Evolutionary conservation across 352 stramenopile genomes (phyloP).

Genomic region (Pythium sukuiense): DNA sequence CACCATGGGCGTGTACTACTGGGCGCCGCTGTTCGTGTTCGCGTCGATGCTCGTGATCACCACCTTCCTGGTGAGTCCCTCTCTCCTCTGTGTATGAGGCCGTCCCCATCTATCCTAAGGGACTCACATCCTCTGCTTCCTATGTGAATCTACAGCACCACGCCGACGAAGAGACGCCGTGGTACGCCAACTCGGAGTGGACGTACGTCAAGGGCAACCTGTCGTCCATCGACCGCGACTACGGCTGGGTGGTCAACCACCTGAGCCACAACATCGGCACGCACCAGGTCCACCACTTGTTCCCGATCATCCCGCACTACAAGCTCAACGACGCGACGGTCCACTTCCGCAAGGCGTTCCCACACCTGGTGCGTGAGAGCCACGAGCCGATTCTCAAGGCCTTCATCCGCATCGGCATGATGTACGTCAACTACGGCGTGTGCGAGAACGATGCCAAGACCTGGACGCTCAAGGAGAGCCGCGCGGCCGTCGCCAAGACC

Average conservation of each 20-base stretch:
- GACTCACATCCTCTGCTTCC: background rate
- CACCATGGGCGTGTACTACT: constrained; percentile 81
- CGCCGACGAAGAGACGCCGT: constrained; percentile 81
- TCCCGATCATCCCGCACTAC: constrained; percentile 88
- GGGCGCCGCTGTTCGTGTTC: constrained; percentile 71
- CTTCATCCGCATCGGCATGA: constrained; percentile 57
- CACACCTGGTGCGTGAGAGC: constrained; percentile 70
- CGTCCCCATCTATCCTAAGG: no score
- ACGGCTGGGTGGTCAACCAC: constrained; percentile 79
- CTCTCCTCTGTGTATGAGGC: background rate
- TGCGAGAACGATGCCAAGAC: constrained; percentile 61
- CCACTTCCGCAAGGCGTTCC: constrained; percentile 68
- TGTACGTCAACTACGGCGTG: constrained; percentile 75
- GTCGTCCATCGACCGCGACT: constrained; percentile 77
- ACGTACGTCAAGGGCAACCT: constrained; percentile 86
- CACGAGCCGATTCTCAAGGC: constrained; percentile 64
- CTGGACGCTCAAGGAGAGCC: constrained; percentile 67
- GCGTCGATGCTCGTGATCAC: constrained; percentile 80
- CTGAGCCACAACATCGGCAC: constrained; percentile 87
- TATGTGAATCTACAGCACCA: constrained; percentile 43
- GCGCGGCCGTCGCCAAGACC: constrained; percentile 24
- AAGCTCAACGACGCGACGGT: constrained; percentile 64
- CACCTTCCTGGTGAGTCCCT: constrained; percentile 60
- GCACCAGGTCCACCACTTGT: constrained; percentile 86
- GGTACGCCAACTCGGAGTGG: constrained; percentile 84